Conservation (phyloP, 2,329 filamentous ascomycete genomes). For the Sclerotinia subarctica region DNA sequence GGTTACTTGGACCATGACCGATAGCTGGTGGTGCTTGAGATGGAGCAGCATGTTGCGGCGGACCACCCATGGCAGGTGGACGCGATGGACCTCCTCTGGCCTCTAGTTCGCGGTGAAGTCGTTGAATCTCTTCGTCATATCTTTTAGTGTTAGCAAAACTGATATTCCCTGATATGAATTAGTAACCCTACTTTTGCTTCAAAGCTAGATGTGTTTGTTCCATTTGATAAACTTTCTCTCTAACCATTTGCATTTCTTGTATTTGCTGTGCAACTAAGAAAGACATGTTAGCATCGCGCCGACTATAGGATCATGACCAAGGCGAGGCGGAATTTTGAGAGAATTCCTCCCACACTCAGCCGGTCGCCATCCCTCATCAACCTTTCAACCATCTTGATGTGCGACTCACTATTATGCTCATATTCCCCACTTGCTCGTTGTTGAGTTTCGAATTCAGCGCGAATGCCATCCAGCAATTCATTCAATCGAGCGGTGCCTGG, state of each 20-base stretch:
- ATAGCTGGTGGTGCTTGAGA: conserved; percentile 80
- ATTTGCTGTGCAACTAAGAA: conserved; percentile 78
- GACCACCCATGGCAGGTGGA: conserved; percentile 68
- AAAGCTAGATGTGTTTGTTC: conserved; percentile 85
- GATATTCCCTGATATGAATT: background rate
- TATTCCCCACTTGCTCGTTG: conserved; percentile 78
- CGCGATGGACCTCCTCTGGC: conserved; percentile 60
- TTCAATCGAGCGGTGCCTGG: conserved; percentile 68
- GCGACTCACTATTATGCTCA: conserved; percentile 84
- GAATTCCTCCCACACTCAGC: background rate
- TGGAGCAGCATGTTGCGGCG: conserved; percentile 73
- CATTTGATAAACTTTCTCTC: conserved; percentile 88
- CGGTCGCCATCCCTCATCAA: background rate
- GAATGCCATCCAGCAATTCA: conserved; percentile 87
- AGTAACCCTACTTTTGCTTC: conserved; percentile 76
- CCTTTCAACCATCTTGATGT: background rate
- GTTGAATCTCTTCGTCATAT: conserved; percentile 87
- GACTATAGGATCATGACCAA: background rate
- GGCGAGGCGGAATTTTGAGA: background rate
- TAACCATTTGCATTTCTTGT: conserved; percentile 90
- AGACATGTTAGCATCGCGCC: conserved; percentile 13
- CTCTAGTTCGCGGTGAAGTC: conserved; percentile 85
- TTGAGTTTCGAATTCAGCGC: conserved; percentile 86
- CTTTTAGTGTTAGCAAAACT: conserved; percentile 46
- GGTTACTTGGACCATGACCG: conserved; percentile 80